Percentiles rank a stretch among this genome's conserved stretches.
These are phyloP conservation scores for Trypanosoma caninum DNA, from an alignment of 208 protist species.

Conservation along the genomic window DNA sequence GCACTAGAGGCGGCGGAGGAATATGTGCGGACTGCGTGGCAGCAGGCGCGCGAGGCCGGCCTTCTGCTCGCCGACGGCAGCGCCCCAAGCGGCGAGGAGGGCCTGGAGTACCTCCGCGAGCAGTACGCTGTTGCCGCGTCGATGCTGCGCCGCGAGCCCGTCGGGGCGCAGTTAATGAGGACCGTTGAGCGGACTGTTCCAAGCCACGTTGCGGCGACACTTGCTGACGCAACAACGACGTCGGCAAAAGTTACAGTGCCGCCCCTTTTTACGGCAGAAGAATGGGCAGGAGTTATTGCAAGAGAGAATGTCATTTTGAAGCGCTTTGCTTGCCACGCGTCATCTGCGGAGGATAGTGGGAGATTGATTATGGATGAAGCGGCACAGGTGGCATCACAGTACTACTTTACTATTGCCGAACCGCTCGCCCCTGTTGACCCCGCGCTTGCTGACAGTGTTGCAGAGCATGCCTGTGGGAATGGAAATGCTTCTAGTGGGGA, in stretches of 20 bases:
- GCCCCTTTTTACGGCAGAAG: conserved; percentile 12
- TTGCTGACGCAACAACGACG: background rate
- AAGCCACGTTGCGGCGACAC: background rate
- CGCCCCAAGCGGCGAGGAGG: conserved; percentile 36
- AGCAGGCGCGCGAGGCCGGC: conserved; percentile 48
- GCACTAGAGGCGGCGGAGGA: conserved; percentile 53
- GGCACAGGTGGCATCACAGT: conserved; percentile 12
- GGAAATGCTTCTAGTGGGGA: background rate
- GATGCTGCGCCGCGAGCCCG: conserved; percentile 38
- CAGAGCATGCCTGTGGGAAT: background rate
- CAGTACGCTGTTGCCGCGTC: conserved; percentile 56
- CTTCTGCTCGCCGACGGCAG: conserved; percentile 27
- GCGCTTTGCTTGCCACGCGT: conserved; percentile 22
- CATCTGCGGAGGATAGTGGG: conserved; percentile 15
- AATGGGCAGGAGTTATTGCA: conserved; percentile 44
- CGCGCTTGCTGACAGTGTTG: background rate
- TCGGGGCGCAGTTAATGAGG: conserved; percentile 22
- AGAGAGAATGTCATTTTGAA: conserved; percentile 47
- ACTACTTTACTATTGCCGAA: conserved; percentile 34
- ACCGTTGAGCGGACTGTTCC: conserved; percentile 32
- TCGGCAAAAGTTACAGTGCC: background rate
- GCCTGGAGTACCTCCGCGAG: conserved; percentile 62
- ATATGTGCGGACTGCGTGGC: conserved; percentile 72
- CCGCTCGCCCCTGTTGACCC: conserved; percentile 12
- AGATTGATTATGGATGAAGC: conserved; percentile 10